Base-by-base conservation (phyloP, 1,139 yeast genomes). In the Candida anutae region DNA sequence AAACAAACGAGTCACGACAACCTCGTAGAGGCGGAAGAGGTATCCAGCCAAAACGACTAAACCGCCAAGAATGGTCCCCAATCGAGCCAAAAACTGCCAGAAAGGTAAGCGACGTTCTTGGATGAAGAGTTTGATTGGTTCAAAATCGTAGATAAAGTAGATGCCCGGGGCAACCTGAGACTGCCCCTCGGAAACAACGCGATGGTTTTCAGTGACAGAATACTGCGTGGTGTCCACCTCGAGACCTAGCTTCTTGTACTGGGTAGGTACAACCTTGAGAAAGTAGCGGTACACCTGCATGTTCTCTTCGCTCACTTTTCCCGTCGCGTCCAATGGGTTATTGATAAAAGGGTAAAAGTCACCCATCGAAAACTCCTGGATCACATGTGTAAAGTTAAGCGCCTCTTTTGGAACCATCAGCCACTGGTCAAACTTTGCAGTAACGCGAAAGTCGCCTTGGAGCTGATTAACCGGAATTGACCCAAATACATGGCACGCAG, bases 401-500 rank as follows among this genome's bases (percentile, higher is more conserved):
- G 66, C 56, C 21, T 73, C 74, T 8, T 46, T 18, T 4, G 72
- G 69, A 3, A 67, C 62, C 29, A 56, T 51, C 35, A 69, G 58
- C 33, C 70, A 50, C 30, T 66, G 67, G 24, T 61, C 40, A 42
- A 75, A 76, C 43, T 70, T 74, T 3, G 83, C 90, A 1, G 93
- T 81, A 26, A 90, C 79, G 45, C 80, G 88, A 45, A 90, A 74
- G 37, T 81, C 87, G 8, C 98, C 98, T 30, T 64, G 62, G 4
- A 90, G 95, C 42, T 82, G 79, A 44, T 83, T 87, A 3, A 90
- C 90, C 0, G 94, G 93, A 28, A 90, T 68, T 0, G 80, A 66
- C 2, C 98, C 99, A 46, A 74, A 85, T 2, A 90, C 74, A 38
- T 90, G 85, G 52, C 99, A 90, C 3, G 94, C 93, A 5, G 85